Conservation (phyloP, 1,284 basidiomycete species). For the Mixia osmundae region DNA sequence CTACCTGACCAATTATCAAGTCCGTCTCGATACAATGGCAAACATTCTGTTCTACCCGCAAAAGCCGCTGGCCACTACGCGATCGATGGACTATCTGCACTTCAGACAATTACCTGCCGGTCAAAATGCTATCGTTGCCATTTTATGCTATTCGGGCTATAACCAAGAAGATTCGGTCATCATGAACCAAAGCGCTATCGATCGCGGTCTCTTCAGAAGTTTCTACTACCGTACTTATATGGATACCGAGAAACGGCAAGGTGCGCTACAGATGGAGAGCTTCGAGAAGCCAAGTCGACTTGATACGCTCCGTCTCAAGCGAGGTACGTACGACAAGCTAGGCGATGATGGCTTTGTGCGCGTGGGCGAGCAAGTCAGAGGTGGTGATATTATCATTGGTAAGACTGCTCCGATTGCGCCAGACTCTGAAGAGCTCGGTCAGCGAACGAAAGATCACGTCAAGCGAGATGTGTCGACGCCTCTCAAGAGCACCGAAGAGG, state of each 20-base stretch:
- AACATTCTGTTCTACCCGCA: constrained; percentile 97
- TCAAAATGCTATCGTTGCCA: constrained; percentile 94
- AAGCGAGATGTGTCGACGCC: constrained; percentile 88
- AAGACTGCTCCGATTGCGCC: constrained; percentile 94
- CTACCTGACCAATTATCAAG: constrained; percentile 87
- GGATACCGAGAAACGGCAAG: constrained; percentile 94
- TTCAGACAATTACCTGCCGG: constrained; percentile 95
- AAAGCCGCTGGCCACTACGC: constrained; percentile 91
- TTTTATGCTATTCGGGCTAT: constrained; percentile 95
- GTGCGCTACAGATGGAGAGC: constrained; percentile 73
- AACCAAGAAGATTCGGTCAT: constrained; percentile 99
- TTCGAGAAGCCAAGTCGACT: constrained; percentile 93
- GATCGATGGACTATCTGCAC: constrained; percentile 94
- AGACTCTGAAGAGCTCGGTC: constrained; percentile 89
- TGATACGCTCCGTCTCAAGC: constrained; percentile 86
- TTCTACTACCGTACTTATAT: constrained; percentile 94
- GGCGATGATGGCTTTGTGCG: constrained; percentile 90
- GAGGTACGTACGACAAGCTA: constrained; percentile 94
- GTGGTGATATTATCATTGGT: constrained; percentile 97
- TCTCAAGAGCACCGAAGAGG: constrained; percentile 90
- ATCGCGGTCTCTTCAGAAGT: constrained; percentile 92
- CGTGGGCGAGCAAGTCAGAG: constrained; percentile 79
- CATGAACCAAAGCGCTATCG: constrained; percentile 98
- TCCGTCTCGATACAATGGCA: constrained; percentile 95
- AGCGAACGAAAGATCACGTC: constrained; percentile 73